These are phyloP conservation scores for Funneliformis caledonium DNA, from an alignment of 371 early-diverging fungal genomes.

Conservation along the genomic window DNA sequence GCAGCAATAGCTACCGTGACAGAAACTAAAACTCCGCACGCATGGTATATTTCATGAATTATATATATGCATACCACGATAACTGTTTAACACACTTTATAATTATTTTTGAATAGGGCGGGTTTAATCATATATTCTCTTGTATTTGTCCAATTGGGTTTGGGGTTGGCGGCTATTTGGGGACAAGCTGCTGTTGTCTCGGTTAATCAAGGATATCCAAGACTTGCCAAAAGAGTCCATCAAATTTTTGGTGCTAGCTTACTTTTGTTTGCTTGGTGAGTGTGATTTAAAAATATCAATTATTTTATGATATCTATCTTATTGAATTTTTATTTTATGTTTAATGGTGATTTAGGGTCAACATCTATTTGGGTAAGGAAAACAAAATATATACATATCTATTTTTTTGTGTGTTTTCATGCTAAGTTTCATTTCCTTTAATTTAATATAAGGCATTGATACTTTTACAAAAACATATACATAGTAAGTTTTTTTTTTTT, in stretches of 20 bases:
- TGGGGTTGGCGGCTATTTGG: conserved; percentile 3
- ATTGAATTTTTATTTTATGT: not conserved
- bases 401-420: not conserved
- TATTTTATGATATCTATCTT: not conserved
- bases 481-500: not conserved
- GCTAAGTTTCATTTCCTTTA: not conserved
- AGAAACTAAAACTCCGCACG: not conserved
- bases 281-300: no score
- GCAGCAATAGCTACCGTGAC: conserved; percentile 7
- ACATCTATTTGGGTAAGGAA: conserved; percentile 8
- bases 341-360: conserved; percentile 1
- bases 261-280: conserved; percentile 6
- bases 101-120: not conserved
- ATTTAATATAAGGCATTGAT: not conserved
- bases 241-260: not conserved
- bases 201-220: conserved; percentile 23
- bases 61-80: not conserved
- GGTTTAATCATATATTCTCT: not conserved
- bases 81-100: not conserved
- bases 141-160: conserved; percentile 1
- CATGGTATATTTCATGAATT: not conserved
- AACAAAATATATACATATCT: not conserved
- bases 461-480: not conserved
- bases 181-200: not conserved
- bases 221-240: conserved; percentile 16